Evolutionary conservation across 2,329 filamentous ascomycete genomes (phyloP), one percentile per base, ranked within the genome.

Genomic region (Nectriaceae sp.): DNA sequence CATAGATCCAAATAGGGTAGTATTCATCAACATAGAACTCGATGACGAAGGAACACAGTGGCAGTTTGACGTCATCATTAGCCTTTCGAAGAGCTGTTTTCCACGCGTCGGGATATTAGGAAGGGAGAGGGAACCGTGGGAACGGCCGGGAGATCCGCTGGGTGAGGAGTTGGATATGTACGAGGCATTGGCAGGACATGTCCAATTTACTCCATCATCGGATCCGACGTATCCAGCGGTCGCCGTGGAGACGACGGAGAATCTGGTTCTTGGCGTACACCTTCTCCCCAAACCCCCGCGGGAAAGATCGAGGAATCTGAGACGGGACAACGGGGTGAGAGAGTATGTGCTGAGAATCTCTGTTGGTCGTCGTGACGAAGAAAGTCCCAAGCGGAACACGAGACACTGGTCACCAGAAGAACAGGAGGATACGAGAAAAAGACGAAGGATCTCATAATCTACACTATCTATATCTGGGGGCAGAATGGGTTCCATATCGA

Each of bases 21-120:
- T 42, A 31, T 42, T 42, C 24, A n/a, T 42, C 24, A 42, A 42
- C 40, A 29, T 42, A 15, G 40, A 42, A 15, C 40, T 42, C 10
- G 20, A 24, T 5, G 18, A 42, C 24, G 24, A 16, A 16, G 21
- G 24, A 42, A 10, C 20, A 11, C 4, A 42, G 40, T 42, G n/a
- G 20, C 10, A 42, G 26, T 31, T 42, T 5, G 40, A 42, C 40
- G 24, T 42, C 40, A 42, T 42, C 21, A 42, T 42, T 20, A 42
- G 29, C 29, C 40, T 42, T 31, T 11, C 40, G 10, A n/a, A 16
- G 20, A 31, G 29, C 15, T 21, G 40, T 16, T 42, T 42, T 20
- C 40, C 40, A 16, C 26, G 15, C 20, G 40, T 42, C 16, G 40
- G 40, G 16, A 20, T 42, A 24, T 24, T 42, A 21, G 40, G 24